These are phyloP conservation scores for Xanthoceras sorbifolium DNA, from an alignment of 345 rosid species.

Conservation along the genomic window DNA sequence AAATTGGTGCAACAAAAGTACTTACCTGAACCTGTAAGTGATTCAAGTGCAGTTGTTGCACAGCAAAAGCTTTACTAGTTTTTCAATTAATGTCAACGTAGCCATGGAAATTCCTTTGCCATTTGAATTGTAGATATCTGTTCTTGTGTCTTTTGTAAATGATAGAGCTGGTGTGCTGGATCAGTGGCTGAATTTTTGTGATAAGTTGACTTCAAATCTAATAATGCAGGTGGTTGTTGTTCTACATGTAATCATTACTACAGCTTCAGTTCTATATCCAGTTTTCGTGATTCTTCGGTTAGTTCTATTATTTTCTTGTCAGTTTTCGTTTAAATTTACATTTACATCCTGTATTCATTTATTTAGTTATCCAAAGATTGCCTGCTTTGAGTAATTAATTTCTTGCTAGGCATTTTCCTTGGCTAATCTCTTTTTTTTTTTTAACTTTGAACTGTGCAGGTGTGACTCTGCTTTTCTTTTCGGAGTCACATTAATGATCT, in stretches of 20 bases:
- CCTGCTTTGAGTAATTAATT: not conserved
- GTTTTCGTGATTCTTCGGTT: slow-evolving; percentile 84
- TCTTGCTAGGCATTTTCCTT: not conserved
- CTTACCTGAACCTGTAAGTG: slow-evolving; percentile 69
- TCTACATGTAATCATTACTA: slow-evolving; percentile 71
- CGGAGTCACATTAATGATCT: slow-evolving; percentile 87
- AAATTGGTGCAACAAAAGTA: slow-evolving; percentile 59
- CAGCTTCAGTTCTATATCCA: slow-evolving; percentile 71
- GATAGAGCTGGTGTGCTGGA: not conserved
- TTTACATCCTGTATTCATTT: not conserved
- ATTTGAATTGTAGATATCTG: not conserved
- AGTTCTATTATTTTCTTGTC: slow-evolving; percentile 19
- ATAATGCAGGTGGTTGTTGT: slow-evolving; percentile 58
- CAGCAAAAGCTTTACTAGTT: not conserved
- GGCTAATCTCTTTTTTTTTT: not conserved
- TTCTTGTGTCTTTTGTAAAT: not conserved
- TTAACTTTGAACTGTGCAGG: slow-evolving; percentile 50
- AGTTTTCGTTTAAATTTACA: not conserved
- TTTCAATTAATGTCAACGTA: not conserved
- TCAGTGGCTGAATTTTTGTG: not conserved
- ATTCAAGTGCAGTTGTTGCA: slow-evolving; percentile 4
- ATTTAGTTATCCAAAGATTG: not conserved
- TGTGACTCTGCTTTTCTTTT: slow-evolving; percentile 88
- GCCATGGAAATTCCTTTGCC: not conserved
- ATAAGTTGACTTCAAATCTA: slow-evolving; percentile 22